Percentiles rank a stretch among this genome's conserved stretches.
Evolutionary conservation across 257 asterid species (phyloP).

Genomic region (Misopates orontium): DNA sequence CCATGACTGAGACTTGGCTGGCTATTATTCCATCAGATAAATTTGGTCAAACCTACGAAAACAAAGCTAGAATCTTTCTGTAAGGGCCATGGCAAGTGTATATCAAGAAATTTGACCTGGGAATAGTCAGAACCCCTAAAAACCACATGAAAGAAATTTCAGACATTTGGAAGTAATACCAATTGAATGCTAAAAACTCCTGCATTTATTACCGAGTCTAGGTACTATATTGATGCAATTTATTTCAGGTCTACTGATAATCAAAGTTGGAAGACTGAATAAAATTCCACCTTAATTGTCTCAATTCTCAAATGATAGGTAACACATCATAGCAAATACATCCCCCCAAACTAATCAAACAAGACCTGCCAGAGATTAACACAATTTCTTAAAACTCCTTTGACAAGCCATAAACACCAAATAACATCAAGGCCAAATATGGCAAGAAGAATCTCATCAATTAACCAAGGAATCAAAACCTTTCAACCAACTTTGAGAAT

Average conservation of each 20-base stretch:
- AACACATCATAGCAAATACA: background rate
- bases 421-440: background rate
- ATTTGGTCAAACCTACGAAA: constrained; percentile 19
- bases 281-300: background rate
- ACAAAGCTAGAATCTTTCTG: background rate
- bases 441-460: background rate
- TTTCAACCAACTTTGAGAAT: background rate
- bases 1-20: constrained; percentile 24
- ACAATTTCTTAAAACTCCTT: background rate
- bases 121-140: too few relatives aligned
- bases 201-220: background rate
- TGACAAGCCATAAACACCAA: background rate
- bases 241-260: background rate
- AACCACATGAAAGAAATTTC: too few relatives aligned
- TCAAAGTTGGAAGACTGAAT: background rate
- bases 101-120: too few relatives aligned
- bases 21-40: background rate
- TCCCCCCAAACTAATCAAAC: background rate
- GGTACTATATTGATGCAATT: background rate
- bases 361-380: background rate
- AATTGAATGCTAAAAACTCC: too few relatives aligned
- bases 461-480: background rate
- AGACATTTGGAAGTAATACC: too few relatives aligned
- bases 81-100: too few relatives aligned
- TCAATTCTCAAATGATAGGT: background rate